phyloP scores from a whole-genome alignment of 2,329 filamentous ascomycete genomes.

The Penicillium sp. region DNA sequence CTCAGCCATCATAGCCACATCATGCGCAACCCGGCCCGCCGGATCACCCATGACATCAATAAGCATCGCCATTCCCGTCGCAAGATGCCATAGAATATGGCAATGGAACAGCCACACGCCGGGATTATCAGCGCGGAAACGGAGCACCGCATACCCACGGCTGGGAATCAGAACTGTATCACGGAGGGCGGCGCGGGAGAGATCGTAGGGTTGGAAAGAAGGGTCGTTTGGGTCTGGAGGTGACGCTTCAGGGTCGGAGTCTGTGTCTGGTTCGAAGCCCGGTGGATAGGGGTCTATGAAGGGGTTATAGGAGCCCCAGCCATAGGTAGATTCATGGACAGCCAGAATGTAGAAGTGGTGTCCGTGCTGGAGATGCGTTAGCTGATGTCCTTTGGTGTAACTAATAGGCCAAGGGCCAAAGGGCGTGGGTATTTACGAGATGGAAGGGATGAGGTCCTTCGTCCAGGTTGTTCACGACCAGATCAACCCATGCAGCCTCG shows the following conservation, averaged over 20 bases:
- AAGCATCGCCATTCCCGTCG: constrained; percentile 51
- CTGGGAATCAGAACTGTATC: constrained; percentile 60
- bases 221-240: constrained; percentile 26
- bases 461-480: constrained; percentile 57
- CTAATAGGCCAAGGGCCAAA: too few relatives aligned
- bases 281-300: constrained; percentile 31
- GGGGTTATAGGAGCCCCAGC: constrained; percentile 47
- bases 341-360: constrained; percentile 42
- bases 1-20: constrained; percentile 3
- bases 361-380: constrained; percentile 34
- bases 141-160: constrained; percentile 58
- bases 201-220: constrained; percentile 32
- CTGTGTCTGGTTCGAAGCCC: constrained; percentile 19
- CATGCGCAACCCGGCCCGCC: constrained; percentile 23
- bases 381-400: background rate
- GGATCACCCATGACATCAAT: constrained; percentile 37
- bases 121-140: constrained; percentile 60
- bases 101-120: constrained; percentile 57
- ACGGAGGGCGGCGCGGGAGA: constrained; percentile 49
- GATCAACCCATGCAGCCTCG: constrained; percentile 48
- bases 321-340: constrained; percentile 34
- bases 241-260: constrained; percentile 7
- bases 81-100: constrained; percentile 57
- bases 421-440: constrained; percentile 38
- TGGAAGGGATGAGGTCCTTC: constrained; percentile 57